These are phyloP conservation scores for Amanita pallidorosea DNA, from an alignment of 768 basidiomycete genomes.

Conservation along the genomic window DNA sequence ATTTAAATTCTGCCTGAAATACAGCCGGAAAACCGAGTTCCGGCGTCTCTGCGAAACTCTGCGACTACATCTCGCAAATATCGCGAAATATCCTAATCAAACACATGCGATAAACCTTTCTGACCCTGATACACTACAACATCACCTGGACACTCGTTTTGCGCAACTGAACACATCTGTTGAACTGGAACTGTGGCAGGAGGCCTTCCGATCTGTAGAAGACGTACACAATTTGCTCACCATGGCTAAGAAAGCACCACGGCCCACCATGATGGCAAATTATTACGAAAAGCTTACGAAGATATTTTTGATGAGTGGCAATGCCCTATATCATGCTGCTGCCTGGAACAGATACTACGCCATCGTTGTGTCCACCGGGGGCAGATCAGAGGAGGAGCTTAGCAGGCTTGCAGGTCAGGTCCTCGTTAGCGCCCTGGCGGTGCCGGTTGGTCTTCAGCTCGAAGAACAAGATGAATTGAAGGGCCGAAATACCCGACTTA, in stretches of 20 bases:
- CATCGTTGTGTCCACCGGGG: constrained; percentile 60
- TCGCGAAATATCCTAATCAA: constrained; percentile 92
- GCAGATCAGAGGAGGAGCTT: constrained; percentile 69
- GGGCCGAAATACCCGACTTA: constrained; percentile 68
- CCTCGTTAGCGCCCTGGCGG: constrained; percentile 84
- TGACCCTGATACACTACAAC: constrained; percentile 89
- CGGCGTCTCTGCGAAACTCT: constrained; percentile 93
- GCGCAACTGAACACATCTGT: constrained; percentile 94
- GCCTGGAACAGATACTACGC: constrained; percentile 86
- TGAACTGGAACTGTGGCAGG: constrained; percentile 98
- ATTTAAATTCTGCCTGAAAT: constrained; percentile 91
- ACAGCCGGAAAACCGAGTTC: constrained; percentile 94
- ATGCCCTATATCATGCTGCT: constrained; percentile 91
- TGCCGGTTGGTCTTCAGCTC: constrained; percentile 63
- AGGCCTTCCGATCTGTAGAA: constrained; percentile 96
- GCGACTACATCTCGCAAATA: constrained; percentile 87
- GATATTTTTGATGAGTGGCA: constrained; percentile 93
- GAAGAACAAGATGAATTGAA: constrained; percentile 36
- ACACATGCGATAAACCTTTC: constrained; percentile 91
- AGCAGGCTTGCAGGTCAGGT: constrained; percentile 82
- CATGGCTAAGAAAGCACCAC: constrained; percentile 86
- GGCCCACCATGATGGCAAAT: constrained; percentile 95
- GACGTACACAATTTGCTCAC: constrained; percentile 94
- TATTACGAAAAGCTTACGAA: constrained; percentile 97
- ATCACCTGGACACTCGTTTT: constrained; percentile 94